Percentiles rank a stretch among this genome's conserved stretches.
These are phyloP conservation scores for Polychaeton citri DNA, from an alignment of 2,329 filamentous ascomycete genomes.

Conservation along the genomic window DNA sequence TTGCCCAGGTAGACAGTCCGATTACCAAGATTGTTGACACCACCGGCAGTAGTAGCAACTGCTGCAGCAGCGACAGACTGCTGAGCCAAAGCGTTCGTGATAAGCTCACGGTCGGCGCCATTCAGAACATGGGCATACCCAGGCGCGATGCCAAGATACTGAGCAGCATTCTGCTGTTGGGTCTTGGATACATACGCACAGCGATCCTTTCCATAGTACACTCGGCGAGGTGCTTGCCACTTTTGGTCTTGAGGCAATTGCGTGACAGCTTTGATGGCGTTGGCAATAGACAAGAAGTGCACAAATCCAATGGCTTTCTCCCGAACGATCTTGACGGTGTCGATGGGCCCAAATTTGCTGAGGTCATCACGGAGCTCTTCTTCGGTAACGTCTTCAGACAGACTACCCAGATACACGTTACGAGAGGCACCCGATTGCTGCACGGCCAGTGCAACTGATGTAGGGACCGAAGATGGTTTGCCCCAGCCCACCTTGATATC, in stretches of 20 bases:
- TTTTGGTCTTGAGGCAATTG: slow-evolving; percentile 93
- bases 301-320: slow-evolving; percentile 98
- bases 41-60: slow-evolving; percentile 89
- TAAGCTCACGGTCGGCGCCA: slow-evolving; percentile 87
- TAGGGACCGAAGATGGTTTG: slow-evolving; percentile 94
- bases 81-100: slow-evolving; percentile 90
- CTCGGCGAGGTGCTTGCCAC: slow-evolving; percentile 88
- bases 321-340: slow-evolving; percentile 93
- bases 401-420: slow-evolving; percentile 91
- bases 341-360: slow-evolving; percentile 90
- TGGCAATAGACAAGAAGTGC: slow-evolving; percentile 92
- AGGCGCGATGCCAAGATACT: slow-evolving; percentile 93
- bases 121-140: slow-evolving; percentile 95
- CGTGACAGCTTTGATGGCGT: slow-evolving; percentile 94
- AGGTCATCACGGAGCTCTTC: slow-evolving; percentile 90
- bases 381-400: slow-evolving; percentile 79
- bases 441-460: slow-evolving; percentile 90
- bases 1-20: slow-evolving; percentile 96
- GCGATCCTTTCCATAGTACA: slow-evolving; percentile 97
- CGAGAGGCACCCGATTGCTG: slow-evolving; percentile 94
- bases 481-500: slow-evolving; percentile 99
- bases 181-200: slow-evolving; percentile 99
- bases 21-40: slow-evolving; percentile 95
- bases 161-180: slow-evolving; percentile 96
- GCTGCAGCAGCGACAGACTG: slow-evolving; percentile 95